phyloP scores from a whole-genome alignment of 352 stramenopile species.

The Globisporangium alternatum region DNA sequence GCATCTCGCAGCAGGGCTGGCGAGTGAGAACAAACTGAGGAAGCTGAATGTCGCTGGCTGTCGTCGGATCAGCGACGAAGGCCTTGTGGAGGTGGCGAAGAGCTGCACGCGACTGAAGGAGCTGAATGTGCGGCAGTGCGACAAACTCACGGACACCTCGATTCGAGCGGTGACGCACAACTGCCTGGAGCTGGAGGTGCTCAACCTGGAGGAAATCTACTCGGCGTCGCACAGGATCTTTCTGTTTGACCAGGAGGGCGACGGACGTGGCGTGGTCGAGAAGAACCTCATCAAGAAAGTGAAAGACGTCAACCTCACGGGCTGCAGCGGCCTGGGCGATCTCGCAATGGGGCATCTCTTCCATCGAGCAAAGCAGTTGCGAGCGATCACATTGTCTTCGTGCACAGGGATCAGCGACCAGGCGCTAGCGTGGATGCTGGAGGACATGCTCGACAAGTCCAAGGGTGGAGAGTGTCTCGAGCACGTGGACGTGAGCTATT shows the following conservation, averaged over 20 bases:
- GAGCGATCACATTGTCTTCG: conserved; percentile 50
- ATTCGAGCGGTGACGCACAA: conserved; percentile 77
- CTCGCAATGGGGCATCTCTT: conserved; percentile 65
- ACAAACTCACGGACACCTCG: conserved; percentile 81
- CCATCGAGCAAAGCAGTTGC: conserved; percentile 51
- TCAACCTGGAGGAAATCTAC: conserved; percentile 85
- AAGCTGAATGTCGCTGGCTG: conserved; percentile 79
- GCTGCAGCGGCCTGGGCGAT: conserved; percentile 74
- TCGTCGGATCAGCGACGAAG: conserved; percentile 73
- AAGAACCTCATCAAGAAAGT: conserved; percentile 73
- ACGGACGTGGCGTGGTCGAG: conserved; percentile 77
- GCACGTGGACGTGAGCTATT: conserved; percentile 82
- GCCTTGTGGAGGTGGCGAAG: conserved; percentile 61
- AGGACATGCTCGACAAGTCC: conserved; percentile 68
- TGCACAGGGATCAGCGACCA: conserved; percentile 69
- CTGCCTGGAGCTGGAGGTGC: conserved; percentile 68
- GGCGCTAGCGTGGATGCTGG: conserved; percentile 48
- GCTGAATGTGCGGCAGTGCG: conserved; percentile 77
- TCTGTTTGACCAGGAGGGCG: conserved; percentile 77
- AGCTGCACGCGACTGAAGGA: conserved; percentile 54
- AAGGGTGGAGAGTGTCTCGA: conserved; percentile 37
- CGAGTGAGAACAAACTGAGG: conserved; percentile 46
- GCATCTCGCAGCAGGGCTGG: conserved; percentile 41
- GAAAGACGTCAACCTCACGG: conserved; percentile 54
- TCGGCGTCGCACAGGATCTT: conserved; percentile 73